Conservation (phyloP, 306 rosid species). For the Calophaca sinica region DNA sequence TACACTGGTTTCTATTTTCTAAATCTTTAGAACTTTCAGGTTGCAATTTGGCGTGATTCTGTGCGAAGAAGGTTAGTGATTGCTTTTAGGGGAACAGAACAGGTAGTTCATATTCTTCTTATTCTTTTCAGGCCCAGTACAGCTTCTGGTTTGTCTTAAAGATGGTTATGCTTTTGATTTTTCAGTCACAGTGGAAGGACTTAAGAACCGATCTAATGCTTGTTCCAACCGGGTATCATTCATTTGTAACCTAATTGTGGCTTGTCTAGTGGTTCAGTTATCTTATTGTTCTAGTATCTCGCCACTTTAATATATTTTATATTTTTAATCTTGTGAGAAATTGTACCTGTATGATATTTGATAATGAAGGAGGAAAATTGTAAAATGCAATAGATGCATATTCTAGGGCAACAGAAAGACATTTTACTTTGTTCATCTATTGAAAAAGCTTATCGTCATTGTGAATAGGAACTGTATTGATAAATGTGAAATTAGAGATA, state of each 20-base stretch:
- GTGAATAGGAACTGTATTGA: not conserved
- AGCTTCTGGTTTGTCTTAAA: conserved; percentile 26
- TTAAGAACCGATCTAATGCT: conserved; percentile 85
- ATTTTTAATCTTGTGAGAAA: conserved; percentile 28
- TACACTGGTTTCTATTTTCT: conserved; percentile 43
- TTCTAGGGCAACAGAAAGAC: not conserved
- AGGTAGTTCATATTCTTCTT: conserved; percentile 59
- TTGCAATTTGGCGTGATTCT: conserved; percentile 96
- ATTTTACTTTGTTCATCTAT: conserved; percentile 26
- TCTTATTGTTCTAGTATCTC: conserved; percentile 30
- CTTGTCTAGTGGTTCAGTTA: conserved; percentile 36
- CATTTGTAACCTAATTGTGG: conserved; percentile 40
- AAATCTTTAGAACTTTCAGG: conserved; percentile 62
- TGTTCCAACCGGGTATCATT: conserved; percentile 81
- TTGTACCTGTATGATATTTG: conserved; percentile 20
- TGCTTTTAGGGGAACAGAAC: conserved; percentile 97
- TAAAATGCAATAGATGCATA: not conserved
- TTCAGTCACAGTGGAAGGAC: conserved; percentile 93
- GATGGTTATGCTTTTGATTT: conserved; percentile 40
- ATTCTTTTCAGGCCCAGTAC: conserved; percentile 34
- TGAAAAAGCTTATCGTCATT: conserved; percentile 19
- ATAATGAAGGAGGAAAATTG: not conserved
- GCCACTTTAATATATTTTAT: not conserved
- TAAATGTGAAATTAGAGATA: not conserved
- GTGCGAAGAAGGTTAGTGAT: conserved; percentile 75